Conservation (phyloP, 1,139 yeast species). For the Debaryomyces udenii region DNA sequence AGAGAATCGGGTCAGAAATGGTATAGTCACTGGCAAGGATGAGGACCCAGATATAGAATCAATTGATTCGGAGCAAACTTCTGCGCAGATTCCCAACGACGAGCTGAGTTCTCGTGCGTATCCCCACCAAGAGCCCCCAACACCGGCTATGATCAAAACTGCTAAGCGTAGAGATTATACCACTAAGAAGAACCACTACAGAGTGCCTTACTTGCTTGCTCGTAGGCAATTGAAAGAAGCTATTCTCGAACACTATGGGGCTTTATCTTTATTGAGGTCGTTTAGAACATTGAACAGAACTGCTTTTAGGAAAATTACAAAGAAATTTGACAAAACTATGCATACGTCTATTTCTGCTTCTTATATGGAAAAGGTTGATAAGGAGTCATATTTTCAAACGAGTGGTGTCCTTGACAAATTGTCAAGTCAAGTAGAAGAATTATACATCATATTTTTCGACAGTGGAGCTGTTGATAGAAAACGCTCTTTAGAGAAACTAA, state of each 20-base stretch:
- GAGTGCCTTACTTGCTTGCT: slow-evolving; percentile 73
- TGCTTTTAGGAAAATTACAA: slow-evolving; percentile 84
- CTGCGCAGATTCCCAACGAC: slow-evolving; percentile 2
- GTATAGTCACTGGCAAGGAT: slow-evolving; percentile 21
- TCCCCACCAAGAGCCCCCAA: slow-evolving; percentile 13
- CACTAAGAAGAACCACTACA: slow-evolving; percentile 30
- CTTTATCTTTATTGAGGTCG: slow-evolving; percentile 75
- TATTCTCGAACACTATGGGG: slow-evolving; percentile 75
- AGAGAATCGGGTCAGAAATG: slow-evolving; percentile 48
- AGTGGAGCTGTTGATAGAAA: slow-evolving; percentile 65
- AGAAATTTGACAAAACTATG: slow-evolving; percentile 83
- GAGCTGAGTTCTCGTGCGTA: not conserved
- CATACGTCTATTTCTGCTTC: slow-evolving; percentile 47
- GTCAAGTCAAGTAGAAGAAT: slow-evolving; percentile 63
- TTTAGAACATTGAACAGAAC: slow-evolving; percentile 80
- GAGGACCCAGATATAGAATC: slow-evolving; percentile 20
- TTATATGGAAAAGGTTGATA: slow-evolving; percentile 64
- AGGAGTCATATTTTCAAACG: slow-evolving; percentile 57
- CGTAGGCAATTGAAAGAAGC: slow-evolving; percentile 77
- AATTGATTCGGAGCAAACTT: slow-evolving; percentile 19
- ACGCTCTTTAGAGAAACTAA: slow-evolving; percentile 71
- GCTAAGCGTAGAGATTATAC: slow-evolving; percentile 37
- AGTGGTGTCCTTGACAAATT: slow-evolving; percentile 70
- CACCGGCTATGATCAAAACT: slow-evolving; percentile 22
- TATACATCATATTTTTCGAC: slow-evolving; percentile 70